These are phyloP conservation scores for Diutina pseudorugosa DNA, from an alignment of 1,139 yeast species.

Conservation along the genomic window DNA sequence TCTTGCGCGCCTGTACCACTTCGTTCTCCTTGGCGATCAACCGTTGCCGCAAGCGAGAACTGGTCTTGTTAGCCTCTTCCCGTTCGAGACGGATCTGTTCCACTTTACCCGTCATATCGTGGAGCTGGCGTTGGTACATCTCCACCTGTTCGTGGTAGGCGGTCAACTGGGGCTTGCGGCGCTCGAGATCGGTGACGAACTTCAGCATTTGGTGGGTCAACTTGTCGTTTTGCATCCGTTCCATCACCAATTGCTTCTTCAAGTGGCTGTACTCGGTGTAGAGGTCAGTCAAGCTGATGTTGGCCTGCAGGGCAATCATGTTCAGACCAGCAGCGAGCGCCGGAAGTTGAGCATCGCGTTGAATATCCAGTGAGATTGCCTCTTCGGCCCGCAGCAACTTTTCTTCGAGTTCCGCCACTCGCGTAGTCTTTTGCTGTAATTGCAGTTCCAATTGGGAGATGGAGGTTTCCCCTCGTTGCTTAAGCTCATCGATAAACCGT, in stretches of 20 bases:
- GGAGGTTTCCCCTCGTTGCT: slow-evolving; percentile 22
- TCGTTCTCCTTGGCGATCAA: slow-evolving; percentile 28
- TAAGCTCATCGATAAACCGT: slow-evolving; percentile 27
- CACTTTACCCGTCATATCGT: slow-evolving; percentile 27
- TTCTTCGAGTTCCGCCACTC: slow-evolving; percentile 22
- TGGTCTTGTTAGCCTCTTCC: slow-evolving; percentile 27
- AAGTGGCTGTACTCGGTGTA: slow-evolving; percentile 57
- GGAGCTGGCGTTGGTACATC: slow-evolving; percentile 28
- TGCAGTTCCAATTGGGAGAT: slow-evolving; percentile 22
- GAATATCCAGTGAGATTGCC: neutral
- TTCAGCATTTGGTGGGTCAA: slow-evolving; percentile 60
- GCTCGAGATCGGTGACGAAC: slow-evolving; percentile 66
- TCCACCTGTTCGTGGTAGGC: slow-evolving; percentile 47
- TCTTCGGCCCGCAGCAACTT: neutral
- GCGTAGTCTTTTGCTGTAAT: slow-evolving; percentile 8
- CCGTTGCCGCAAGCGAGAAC: slow-evolving; percentile 20
- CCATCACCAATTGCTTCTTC: slow-evolving; percentile 57
- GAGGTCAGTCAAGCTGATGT: slow-evolving; percentile 51
- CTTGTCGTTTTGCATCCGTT: slow-evolving; percentile 57
- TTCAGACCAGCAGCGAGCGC: neutral
- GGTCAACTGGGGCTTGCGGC: slow-evolving; percentile 66
- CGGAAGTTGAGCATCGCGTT: neutral
- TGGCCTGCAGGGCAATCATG: neutral
- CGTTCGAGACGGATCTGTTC: slow-evolving; percentile 28
- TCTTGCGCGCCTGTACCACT: slow-evolving; percentile 34